Percentiles rank a stretch among this genome's conserved stretches.
These are phyloP conservation scores for Lichenothelia convexa DNA, from an alignment of 495 filamentous ascomycete genomes.

Conservation along the genomic window DNA sequence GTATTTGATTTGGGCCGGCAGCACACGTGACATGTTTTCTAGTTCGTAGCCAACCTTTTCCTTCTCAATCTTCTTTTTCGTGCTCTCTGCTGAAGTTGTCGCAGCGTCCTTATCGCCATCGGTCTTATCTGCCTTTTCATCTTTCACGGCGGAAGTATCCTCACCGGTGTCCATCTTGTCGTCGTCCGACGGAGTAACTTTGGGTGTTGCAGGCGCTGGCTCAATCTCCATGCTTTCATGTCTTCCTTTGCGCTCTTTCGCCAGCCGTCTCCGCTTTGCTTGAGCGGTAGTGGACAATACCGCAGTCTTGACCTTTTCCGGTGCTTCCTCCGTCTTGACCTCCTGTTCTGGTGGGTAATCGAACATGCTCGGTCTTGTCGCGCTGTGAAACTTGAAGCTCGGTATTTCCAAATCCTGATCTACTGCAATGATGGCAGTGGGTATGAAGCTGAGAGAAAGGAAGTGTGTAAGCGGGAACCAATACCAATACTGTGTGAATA, in stretches of 20 bases:
- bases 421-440: conserved; percentile 84
- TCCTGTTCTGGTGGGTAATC: conserved; percentile 96
- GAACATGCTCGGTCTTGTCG: conserved; percentile 84
- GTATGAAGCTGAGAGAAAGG: conserved; percentile 79
- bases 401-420: conserved; percentile 87
- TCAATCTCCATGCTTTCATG: conserved; percentile 38
- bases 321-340: conserved; percentile 80
- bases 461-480: conserved; percentile 99
- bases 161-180: conserved; percentile 91
- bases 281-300: conserved; percentile 93
- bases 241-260: conserved; percentile 25
- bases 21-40: conserved; percentile 89
- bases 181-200: conserved; percentile 32
- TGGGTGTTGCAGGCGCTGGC: conserved; percentile 53
- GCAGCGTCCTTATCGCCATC: conserved; percentile 40
- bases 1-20: conserved; percentile 86
- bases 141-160: conserved; percentile 30
- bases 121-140: conserved; percentile 30
- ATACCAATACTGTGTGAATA: conserved; percentile 99
- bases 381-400: conserved; percentile 90
- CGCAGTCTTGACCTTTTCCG: conserved; percentile 86
- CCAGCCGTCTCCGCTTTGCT: conserved; percentile 75
- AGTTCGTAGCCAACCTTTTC: conserved; percentile 93
- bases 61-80: conserved; percentile 79
- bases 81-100: conserved; percentile 23